A percentile compares a stretch with the other conserved stretches of the same genome.
Conservation (phyloP, 2,329 filamentous ascomycete species). For the Pseudogymnoascus sp. region DNA sequence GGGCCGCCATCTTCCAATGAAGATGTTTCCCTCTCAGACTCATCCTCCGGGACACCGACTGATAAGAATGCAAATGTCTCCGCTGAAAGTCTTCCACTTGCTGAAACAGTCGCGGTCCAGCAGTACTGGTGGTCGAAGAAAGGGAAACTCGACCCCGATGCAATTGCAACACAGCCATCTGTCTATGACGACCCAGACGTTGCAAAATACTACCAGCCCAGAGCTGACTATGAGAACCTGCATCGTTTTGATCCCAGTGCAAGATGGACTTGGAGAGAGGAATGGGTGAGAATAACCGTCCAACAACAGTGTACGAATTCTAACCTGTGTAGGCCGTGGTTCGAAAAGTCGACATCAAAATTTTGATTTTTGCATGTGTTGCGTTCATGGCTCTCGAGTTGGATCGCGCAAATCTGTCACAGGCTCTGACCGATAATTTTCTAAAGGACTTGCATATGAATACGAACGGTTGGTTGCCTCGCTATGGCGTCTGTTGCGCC, state of each 20-base stretch:
- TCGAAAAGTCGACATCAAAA: constrained; percentile 27
- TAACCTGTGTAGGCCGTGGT: constrained; percentile 14
- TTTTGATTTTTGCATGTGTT: constrained; percentile 34
- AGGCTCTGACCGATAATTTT: constrained; percentile 55
- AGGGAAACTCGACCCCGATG: constrained; percentile 15
- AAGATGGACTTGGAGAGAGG: constrained; percentile 33
- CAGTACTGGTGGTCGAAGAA: constrained; percentile 22
- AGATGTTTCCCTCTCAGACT: neutral
- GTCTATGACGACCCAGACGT: constrained; percentile 22
- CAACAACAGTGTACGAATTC: neutral
- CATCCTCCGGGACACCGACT: neutral
- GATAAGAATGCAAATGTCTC: neutral
- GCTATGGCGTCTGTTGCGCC: no score
- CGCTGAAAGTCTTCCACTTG: neutral
- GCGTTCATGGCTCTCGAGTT: constrained; percentile 57
- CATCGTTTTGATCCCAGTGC: constrained; percentile 33
- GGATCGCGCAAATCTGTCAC: constrained; percentile 50
- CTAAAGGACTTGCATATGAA: constrained; percentile 44
- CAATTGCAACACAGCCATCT: constrained; percentile 23
- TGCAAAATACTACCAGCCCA: constrained; percentile 20
- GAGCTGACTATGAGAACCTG: constrained; percentile 31
- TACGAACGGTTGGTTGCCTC: constrained; percentile 32
- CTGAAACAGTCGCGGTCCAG: constrained; percentile 13
- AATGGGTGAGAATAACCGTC: constrained; percentile 14
- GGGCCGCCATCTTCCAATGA: neutral